Conservation (phyloP, 2,329 filamentous ascomycete genomes). For the Colletotrichum incanum region DNA sequence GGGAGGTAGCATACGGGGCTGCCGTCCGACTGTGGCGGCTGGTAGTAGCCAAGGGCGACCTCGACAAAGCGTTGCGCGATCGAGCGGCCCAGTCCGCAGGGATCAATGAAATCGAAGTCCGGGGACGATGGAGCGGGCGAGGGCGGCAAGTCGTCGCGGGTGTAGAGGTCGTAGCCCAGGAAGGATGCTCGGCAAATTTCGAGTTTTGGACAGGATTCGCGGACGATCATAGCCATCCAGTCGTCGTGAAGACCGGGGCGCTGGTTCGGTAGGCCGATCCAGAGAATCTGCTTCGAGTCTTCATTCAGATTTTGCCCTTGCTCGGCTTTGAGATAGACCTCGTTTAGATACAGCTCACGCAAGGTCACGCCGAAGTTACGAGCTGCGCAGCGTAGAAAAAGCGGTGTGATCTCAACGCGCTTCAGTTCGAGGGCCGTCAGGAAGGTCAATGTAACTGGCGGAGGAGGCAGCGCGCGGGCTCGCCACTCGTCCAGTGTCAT, state of each 20-base stretch:
- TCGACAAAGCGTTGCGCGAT: conserved; percentile 65
- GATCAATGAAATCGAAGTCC: conserved; percentile 60
- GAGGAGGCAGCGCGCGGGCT: conserved; percentile 56
- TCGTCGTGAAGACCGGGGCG: conserved; percentile 54
- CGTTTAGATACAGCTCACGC: conserved; percentile 62
- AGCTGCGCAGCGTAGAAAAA: conserved; percentile 53
- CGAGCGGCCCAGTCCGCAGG: conserved; percentile 57
- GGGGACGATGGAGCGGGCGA: conserved; percentile 39
- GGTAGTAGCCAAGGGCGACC: conserved; percentile 58
- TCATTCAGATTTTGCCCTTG: conserved; percentile 53
- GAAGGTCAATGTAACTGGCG: conserved; percentile 54
- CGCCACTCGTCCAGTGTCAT: conserved; percentile 58
- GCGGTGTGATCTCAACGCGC: conserved; percentile 57
- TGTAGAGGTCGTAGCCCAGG: conserved; percentile 61
- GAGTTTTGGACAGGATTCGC: conserved; percentile 54
- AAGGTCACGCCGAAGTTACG: conserved; percentile 57
- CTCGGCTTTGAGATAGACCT: conserved; percentile 61
- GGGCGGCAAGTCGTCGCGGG: conserved; percentile 51
- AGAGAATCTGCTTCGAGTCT: conserved; percentile 56
- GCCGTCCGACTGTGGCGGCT: conserved; percentile 54
- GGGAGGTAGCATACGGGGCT: conserved; percentile 37
- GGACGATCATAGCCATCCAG: conserved; percentile 62
- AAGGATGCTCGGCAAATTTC: conserved; percentile 61
- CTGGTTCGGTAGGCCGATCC: conserved; percentile 63
- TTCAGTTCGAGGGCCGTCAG: conserved; percentile 63